phyloP scores from a whole-genome alignment of 1,139 yeast genomes.

The Saccharomyces hybrid region DNA sequence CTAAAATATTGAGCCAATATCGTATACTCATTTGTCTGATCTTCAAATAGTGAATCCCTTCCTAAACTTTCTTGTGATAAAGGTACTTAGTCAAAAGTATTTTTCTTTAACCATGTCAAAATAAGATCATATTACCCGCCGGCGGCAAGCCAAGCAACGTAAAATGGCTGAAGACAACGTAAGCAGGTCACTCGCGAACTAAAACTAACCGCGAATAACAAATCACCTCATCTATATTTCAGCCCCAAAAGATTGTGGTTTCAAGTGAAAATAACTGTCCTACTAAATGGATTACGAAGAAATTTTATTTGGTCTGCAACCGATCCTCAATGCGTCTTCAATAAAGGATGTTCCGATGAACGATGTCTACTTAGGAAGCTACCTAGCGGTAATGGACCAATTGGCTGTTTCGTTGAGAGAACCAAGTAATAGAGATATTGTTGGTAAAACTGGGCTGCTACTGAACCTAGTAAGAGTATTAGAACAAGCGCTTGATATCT shows the following conservation, averaged over 20 bases:
- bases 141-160: background rate
- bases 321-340: constrained; percentile 19
- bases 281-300: constrained; percentile 28
- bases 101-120: no score
- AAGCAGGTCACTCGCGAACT: background rate
- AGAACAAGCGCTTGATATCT: constrained; percentile 10
- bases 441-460: constrained; percentile 26
- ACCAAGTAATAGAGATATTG: constrained; percentile 24
- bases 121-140: background rate
- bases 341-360: constrained; percentile 15
- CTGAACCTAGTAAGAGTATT: constrained; percentile 14
- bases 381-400: constrained; percentile 22
- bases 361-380: constrained; percentile 13
- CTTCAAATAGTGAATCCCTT: background rate
- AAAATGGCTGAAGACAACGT: background rate
- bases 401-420: constrained; percentile 28
- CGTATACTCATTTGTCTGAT: background rate
- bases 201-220: background rate
- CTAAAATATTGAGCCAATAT: background rate
- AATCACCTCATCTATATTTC: background rate
- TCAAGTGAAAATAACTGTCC: background rate
- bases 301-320: constrained; percentile 26
- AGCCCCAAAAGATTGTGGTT: background rate
- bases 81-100: background rate
- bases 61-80: background rate